Percentiles rank a stretch among this genome's conserved stretches.
phyloP scores from a whole-genome alignment of 495 filamentous ascomycete genomes.

The Penicillium simplicissimum region DNA sequence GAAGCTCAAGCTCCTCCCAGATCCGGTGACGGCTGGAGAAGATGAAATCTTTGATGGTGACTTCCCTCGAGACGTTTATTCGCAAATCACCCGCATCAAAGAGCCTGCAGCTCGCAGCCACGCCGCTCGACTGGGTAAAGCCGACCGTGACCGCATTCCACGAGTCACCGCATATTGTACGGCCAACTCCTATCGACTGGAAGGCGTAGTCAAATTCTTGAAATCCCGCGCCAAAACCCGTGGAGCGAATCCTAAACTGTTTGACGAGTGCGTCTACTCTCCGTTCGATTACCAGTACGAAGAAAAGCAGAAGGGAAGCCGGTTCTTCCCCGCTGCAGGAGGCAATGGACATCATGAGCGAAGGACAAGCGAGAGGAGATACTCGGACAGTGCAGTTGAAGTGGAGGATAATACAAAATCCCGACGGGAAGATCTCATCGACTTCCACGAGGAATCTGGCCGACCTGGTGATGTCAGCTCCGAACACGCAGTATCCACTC shows the following conservation, averaged over 20 bases:
- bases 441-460: slow-evolving; percentile 47
- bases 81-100: slow-evolving; percentile 92
- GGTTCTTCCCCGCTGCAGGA: slow-evolving; percentile 23
- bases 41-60: slow-evolving; percentile 71
- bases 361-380: slow-evolving; percentile 58
- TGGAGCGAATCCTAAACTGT: slow-evolving; percentile 82
- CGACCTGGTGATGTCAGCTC: slow-evolving; percentile 28
- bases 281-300: slow-evolving; percentile 73
- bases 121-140: slow-evolving; percentile 90
- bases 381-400: slow-evolving; percentile 63
- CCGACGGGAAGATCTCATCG: slow-evolving; percentile 55
- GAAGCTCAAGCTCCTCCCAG: slow-evolving; percentile 92
- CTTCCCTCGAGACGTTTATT: slow-evolving; percentile 92
- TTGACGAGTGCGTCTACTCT: slow-evolving; percentile 96
- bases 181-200: slow-evolving; percentile 83
- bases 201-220: slow-evolving; percentile 81
- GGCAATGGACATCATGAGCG: slow-evolving; percentile 36
- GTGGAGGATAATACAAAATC: slow-evolving; percentile 52
- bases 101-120: slow-evolving; percentile 91
- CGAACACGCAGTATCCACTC: slow-evolving; percentile 27
- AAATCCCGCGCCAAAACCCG: slow-evolving; percentile 75
- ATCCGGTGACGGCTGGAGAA: slow-evolving; percentile 80
- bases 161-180: slow-evolving; percentile 96
- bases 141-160: slow-evolving; percentile 82
- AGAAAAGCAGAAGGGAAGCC: slow-evolving; percentile 38